Conservation (phyloP, 257 asterid species). For the Nicotiana tomentosiformis region DNA sequence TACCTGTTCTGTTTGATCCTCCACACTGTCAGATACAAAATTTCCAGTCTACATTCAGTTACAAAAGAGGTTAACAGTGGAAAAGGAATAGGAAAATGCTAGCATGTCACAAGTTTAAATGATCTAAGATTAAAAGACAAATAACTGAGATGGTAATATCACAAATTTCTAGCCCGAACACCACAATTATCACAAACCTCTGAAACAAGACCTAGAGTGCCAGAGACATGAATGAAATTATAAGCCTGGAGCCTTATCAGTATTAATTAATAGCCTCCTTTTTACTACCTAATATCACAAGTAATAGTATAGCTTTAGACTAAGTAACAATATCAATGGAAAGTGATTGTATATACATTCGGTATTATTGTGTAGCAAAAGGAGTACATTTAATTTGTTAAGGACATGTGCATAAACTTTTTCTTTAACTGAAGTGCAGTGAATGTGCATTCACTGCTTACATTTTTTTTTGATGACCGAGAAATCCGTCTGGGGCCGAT, state of each 20-base stretch:
- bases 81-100: not conserved
- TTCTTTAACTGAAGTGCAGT: too few relatives aligned
- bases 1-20: slow-evolving; percentile 98
- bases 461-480: too few relatives aligned
- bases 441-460: too few relatives aligned
- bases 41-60: slow-evolving; percentile 61
- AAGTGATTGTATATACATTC: too few relatives aligned
- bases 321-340: too few relatives aligned
- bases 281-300: slow-evolving; percentile 13
- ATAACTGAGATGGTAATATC: not conserved
- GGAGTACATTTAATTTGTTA: too few relatives aligned
- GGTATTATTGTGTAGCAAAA: too few relatives aligned
- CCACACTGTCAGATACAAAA: slow-evolving; percentile 70
- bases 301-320: too few relatives aligned
- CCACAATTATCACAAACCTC: slow-evolving; percentile 44
- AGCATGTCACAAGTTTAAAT: not conserved
- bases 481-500: too few relatives aligned
- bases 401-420: too few relatives aligned
- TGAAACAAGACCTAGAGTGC: slow-evolving; percentile 31
- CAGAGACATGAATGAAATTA: slow-evolving; percentile 51
- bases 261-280: slow-evolving; percentile 46
- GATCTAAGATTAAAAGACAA: not conserved
- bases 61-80: not conserved
- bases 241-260: slow-evolving; percentile 61
- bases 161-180: too few relatives aligned